Base-by-base conservation (phyloP, 2,329 filamentous ascomycete species). In the Knufia fluminis region DNA sequence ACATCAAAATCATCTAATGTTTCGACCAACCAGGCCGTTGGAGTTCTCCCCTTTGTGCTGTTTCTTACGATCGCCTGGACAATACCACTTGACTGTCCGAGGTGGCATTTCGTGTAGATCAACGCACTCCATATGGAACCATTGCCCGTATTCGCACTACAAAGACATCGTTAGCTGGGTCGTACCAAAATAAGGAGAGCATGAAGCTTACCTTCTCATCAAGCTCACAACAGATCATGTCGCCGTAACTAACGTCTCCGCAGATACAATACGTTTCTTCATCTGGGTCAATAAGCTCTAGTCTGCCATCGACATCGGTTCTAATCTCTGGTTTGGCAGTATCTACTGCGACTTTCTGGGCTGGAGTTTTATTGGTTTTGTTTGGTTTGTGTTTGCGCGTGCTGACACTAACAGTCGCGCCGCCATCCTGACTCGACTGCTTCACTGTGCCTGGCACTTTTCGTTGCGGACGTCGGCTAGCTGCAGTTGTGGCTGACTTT, bases 181-280 rank as follows among this genome's bases (percentile, higher is more conserved):
- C 23, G 14, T 28, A 22, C 8, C 31, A 2, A 46, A 17, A 40
- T 16, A 36, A 33, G 39, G 45, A 33, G 38, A 39, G 23, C 31
- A 38, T 35, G 32, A 44, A 33, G 49, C 48, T 54, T 62, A 52
- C 65, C 58, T 76, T 74, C 58, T 79, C 75, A 46, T 74, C 72
- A 57, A 81, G 78, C 57, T 83, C 79, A 60, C 80, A 83, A 38
- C 73, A 76, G 52, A 83, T 79, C 80, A 83, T 83, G 32, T 73
- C 74, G 24, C 80, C 80, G 59, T 74, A 82, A 57, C 77, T 80
- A 16, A 83, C 77, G 57, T 82, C 78, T 33, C 75, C 75, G 58
- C 80, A 83, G 36, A 80, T 62, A 61, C 80, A 83, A 60, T 83
- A 83, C n/a, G 75, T 67, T 14, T 76, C 74, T 63, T 83, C 80